Conservation (phyloP, 1,284 basidiomycete genomes). For the Lentinula novae-zelandiae region DNA sequence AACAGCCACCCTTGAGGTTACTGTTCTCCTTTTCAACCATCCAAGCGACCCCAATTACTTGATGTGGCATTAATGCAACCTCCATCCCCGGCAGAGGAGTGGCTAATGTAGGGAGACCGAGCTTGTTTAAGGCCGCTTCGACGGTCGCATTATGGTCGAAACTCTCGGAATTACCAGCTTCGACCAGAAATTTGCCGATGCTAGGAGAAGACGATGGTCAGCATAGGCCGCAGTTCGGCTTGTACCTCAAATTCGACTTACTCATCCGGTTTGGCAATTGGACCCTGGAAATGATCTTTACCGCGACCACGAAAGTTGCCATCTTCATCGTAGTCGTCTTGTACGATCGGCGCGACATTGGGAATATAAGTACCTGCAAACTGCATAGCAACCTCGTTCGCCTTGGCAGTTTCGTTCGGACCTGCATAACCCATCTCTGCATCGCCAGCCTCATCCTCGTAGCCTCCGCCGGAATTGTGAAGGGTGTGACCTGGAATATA, state of each 20-base stretch:
- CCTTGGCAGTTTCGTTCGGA: background rate
- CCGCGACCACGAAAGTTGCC: slow-evolving; percentile 46
- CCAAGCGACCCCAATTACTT: slow-evolving; percentile 65
- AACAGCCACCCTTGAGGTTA: slow-evolving; percentile 50
- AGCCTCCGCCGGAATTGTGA: slow-evolving; percentile 16
- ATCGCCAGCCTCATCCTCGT: slow-evolving; percentile 12
- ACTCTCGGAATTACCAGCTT: slow-evolving; percentile 50
- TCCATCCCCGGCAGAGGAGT: slow-evolving; percentile 48
- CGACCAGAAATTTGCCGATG: slow-evolving; percentile 49
- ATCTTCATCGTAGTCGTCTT: slow-evolving; percentile 33
- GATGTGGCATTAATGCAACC: slow-evolving; percentile 59
- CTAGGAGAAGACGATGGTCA: slow-evolving; percentile 25
- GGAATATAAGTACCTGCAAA: background rate
- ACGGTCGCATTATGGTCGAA: slow-evolving; percentile 55
- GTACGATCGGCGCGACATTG: slow-evolving; percentile 17
- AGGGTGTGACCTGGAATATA: background rate
- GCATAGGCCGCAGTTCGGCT: background rate
- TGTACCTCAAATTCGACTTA: slow-evolving; percentile 24
- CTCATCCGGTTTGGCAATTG: slow-evolving; percentile 45
- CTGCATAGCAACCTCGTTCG: background rate
- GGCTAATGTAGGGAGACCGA: slow-evolving; percentile 39
- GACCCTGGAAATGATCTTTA: slow-evolving; percentile 39
- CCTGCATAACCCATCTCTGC: background rate
- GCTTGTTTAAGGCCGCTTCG: slow-evolving; percentile 41
- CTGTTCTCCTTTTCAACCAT: slow-evolving; percentile 56